These are phyloP conservation scores for Aureobasidium sp. DNA, from an alignment of 2,329 filamentous ascomycete species.

Conservation along the genomic window DNA sequence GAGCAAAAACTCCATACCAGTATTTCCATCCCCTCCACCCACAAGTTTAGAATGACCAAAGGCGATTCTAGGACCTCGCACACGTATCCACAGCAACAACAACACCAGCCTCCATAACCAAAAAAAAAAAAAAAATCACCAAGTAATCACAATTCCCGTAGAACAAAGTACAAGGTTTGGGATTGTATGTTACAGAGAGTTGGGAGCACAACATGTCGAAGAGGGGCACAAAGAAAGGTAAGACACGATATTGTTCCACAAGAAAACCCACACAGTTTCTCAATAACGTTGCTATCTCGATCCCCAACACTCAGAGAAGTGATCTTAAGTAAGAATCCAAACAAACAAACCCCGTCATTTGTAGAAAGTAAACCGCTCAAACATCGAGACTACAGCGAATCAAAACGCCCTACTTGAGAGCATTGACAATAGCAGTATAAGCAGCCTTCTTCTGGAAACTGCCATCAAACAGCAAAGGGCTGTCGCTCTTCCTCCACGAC, in stretches of 20 bases:
- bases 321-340: neutral
- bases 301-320: neutral
- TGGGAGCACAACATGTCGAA: too few relatives aligned
- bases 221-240: neutral
- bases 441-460: slow-evolving; percentile 35
- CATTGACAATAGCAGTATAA: slow-evolving; percentile 25
- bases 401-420: slow-evolving; percentile 1
- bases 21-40: too few relatives aligned
- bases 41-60: too few relatives aligned
- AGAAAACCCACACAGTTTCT: neutral
- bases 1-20: too few relatives aligned
- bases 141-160: too few relatives aligned
- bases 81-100: too few relatives aligned
- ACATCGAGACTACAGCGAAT: neutral
- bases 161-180: too few relatives aligned
- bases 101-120: too few relatives aligned
- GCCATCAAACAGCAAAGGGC: slow-evolving; percentile 35
- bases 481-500: slow-evolving; percentile 31
- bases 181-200: too few relatives aligned
- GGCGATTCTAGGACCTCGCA: too few relatives aligned
- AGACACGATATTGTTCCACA: too few relatives aligned
- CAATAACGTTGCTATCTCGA: slow-evolving; percentile 3
- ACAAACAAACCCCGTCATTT: neutral
- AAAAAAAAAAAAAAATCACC: too few relatives aligned
- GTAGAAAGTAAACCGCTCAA: neutral